These are phyloP conservation scores for Salix arbutifolia DNA, from an alignment of 345 rosid species.

Conservation along the genomic window DNA sequence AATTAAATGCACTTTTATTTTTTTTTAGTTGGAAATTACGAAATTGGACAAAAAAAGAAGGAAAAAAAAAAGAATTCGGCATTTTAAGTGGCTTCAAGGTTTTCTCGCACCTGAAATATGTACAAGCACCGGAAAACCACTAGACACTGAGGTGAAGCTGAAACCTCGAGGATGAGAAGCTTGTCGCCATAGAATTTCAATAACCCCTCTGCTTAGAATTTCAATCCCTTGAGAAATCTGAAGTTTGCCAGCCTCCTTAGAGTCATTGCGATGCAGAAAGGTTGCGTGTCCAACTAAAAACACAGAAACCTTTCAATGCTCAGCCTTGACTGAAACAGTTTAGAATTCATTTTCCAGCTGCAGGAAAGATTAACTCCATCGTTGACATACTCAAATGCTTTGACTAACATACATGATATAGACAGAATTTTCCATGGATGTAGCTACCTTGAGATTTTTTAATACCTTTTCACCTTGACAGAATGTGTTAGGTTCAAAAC, in stretches of 20 bases:
- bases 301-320: neutral
- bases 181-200: neutral
- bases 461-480: neutral
- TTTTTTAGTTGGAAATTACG: too few species aligned
- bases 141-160: neutral
- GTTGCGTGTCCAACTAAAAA: neutral
- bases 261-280: neutral
- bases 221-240: neutral
- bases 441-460: neutral
- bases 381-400: neutral
- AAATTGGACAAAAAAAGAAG: too few species aligned
- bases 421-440: too few species aligned
- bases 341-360: conserved; percentile 22
- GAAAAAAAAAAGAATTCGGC: too few species aligned
- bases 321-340: neutral
- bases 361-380: conserved; percentile 11
- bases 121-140: neutral
- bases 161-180: neutral
- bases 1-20: too few species aligned
- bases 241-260: neutral
- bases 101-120: too few species aligned
- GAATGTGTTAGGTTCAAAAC: too few species aligned
- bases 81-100: too few species aligned
- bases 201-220: neutral
- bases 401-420: too few species aligned